Evolutionary conservation across 192 early-diverging fungal genomes (phyloP).

Genomic region (Paraglomus occultum): DNA sequence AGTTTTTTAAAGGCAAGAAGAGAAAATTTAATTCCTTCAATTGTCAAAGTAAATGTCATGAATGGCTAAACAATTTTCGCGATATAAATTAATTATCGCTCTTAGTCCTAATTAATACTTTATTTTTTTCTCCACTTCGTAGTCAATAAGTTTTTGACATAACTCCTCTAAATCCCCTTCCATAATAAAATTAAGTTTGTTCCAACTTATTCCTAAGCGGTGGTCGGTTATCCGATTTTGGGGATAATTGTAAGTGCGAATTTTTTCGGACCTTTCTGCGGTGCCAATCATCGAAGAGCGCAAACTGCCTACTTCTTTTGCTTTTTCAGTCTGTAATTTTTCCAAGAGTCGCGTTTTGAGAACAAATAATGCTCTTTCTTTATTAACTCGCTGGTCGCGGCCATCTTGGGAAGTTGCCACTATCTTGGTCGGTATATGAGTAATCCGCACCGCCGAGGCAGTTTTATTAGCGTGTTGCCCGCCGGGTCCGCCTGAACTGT

Average conservation of each 20-base stretch:
- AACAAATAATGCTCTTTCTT: conserved; percentile 6
- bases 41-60: no score
- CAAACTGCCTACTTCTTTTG: conserved; percentile 1
- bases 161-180: conserved; percentile 14
- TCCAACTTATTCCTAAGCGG: background rate
- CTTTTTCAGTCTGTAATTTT: conserved; percentile 12
- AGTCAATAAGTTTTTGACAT: conserved; percentile 7
- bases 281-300: conserved; percentile 15
- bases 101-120: no score
- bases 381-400: conserved; percentile 2
- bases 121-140: conserved; percentile 17
- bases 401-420: conserved; percentile 20
- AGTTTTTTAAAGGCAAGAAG: no score
- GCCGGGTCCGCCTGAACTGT: background rate
- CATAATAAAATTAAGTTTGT: conserved; percentile 9
- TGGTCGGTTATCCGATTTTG: conserved; percentile 12
- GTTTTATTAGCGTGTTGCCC: conserved; percentile 14
- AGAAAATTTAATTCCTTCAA: no score
- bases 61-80: no score
- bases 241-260: conserved; percentile 21
- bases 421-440: background rate
- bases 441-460: conserved; percentile 14
- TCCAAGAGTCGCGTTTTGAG: conserved; percentile 7
- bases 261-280: conserved; percentile 16
- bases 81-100: no score